Evolutionary conservation across 2,329 filamentous ascomycete species (phyloP).

Genomic region (Hymenoscyphus fructigenus): DNA sequence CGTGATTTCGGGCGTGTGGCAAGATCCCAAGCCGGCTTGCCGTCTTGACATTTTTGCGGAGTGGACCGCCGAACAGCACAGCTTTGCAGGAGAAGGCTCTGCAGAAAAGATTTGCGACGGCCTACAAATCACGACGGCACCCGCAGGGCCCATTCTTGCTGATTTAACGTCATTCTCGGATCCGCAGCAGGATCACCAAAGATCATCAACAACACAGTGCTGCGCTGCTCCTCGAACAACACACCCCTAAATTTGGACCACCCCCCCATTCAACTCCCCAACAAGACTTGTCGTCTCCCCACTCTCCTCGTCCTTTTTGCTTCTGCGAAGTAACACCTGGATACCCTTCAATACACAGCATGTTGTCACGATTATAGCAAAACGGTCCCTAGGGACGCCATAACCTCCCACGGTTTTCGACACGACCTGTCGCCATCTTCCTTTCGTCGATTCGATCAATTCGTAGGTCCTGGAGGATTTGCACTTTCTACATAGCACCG

Average conservation of each 20-base stretch:
- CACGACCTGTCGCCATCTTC: conserved; percentile 10
- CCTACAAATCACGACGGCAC: not conserved
- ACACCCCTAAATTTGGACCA: not conserved
- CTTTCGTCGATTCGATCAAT: not conserved
- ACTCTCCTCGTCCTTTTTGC: conserved; percentile 17
- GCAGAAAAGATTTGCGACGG: not conserved
- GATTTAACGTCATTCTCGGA: conserved; percentile 7
- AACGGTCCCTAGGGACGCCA: conserved; percentile 48
- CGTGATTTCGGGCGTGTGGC: not conserved
- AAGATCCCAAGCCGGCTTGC: not conserved
- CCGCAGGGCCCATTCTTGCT: not conserved
- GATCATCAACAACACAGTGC: conserved; percentile 3
- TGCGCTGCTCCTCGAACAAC: not conserved
- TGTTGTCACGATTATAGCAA: conserved; percentile 41
- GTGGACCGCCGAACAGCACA: not conserved
- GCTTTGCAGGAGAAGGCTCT: not conserved
- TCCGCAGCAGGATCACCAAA: conserved; percentile 3
- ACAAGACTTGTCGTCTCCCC: not conserved
- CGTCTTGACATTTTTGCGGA: not conserved
- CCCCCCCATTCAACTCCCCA: conserved; percentile 2
- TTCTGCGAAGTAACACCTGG: conserved; percentile 25
- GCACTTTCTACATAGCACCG: not conserved
- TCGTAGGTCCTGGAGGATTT: not conserved
- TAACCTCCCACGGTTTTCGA: conserved; percentile 25
- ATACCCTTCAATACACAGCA: conserved; percentile 28